Conservation (phyloP, 2,329 filamentous ascomycete species). For the Paraphoma sp. region DNA sequence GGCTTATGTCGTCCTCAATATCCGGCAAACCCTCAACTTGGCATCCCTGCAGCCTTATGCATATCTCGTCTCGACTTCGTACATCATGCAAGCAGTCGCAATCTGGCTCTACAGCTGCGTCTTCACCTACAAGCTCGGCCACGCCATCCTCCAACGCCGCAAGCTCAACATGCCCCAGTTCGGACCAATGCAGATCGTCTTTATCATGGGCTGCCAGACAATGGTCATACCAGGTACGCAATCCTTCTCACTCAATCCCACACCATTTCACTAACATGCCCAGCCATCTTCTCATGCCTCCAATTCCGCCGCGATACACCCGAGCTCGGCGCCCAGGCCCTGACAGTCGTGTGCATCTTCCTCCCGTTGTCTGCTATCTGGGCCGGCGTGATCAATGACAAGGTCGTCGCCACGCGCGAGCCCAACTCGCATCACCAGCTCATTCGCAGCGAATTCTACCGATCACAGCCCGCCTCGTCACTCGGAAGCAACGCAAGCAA, state of each 20-base stretch:
- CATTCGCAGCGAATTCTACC: conserved; percentile 30
- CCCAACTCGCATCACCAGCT: conserved; percentile 36
- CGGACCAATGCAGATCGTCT: conserved; percentile 70
- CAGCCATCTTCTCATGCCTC: conserved; percentile 67
- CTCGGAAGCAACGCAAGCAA: conserved; percentile 11
- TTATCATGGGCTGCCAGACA: conserved; percentile 72
- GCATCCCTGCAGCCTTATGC: conserved; percentile 26
- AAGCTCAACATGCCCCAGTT: conserved; percentile 66
- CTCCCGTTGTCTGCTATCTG: conserved; percentile 72
- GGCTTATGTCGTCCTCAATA: conserved; percentile 59
- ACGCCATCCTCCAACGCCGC: conserved; percentile 63
- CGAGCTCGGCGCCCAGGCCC: conserved; percentile 61
- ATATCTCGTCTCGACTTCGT: conserved; percentile 44
- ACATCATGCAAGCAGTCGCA: conserved; percentile 61
- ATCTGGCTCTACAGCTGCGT: conserved; percentile 69
- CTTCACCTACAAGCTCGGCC: conserved; percentile 67
- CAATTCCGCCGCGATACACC: conserved; percentile 58
- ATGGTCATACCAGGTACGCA: conserved; percentile 66
- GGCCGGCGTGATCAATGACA: conserved; percentile 55
- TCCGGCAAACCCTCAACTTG: conserved; percentile 37
- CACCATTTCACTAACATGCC: conserved; percentile 22
- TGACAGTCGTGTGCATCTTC: conserved; percentile 67
- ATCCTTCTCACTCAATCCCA: background rate
- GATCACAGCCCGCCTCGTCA: conserved; percentile 11
- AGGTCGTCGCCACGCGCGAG: conserved; percentile 21